A percentile compares a stretch with the other conserved stretches of the same genome.
Conservation (phyloP, 2,329 filamentous ascomycete species). For the Arthrobotrys conoides region DNA sequence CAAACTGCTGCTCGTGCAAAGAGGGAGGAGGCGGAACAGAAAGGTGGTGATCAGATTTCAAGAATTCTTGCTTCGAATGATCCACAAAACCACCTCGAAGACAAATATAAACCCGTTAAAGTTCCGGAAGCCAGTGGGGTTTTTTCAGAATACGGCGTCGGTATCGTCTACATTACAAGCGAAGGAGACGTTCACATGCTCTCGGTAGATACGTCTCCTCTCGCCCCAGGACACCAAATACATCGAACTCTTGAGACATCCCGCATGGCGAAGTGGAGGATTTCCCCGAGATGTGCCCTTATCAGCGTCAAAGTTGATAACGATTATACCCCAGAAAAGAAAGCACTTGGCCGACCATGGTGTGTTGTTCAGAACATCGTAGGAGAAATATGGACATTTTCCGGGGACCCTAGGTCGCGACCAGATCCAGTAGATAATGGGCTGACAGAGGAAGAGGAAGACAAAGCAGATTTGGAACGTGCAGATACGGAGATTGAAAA, state of each 20-base stretch:
- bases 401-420: slow-evolving; percentile 48
- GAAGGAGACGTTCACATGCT: slow-evolving; percentile 55
- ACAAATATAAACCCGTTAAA: slow-evolving; percentile 32
- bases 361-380: slow-evolving; percentile 57
- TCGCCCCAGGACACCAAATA: slow-evolving; percentile 38
- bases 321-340: slow-evolving; percentile 53
- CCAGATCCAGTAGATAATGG: slow-evolving; percentile 36
- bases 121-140: slow-evolving; percentile 50
- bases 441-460: slow-evolving; percentile 53
- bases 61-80: slow-evolving; percentile 16
- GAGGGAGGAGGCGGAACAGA: slow-evolving; percentile 15
- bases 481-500: slow-evolving; percentile 54
- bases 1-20: not conserved
- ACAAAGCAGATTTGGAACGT: slow-evolving; percentile 38
- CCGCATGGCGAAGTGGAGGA: slow-evolving; percentile 53
- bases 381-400: slow-evolving; percentile 59
- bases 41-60: not conserved
- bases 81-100: not conserved
- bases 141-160: slow-evolving; percentile 48
- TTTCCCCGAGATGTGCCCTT: slow-evolving; percentile 53
- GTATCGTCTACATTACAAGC: slow-evolving; percentile 51
- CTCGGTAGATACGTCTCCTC: slow-evolving; percentile 44
- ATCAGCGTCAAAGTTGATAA: slow-evolving; percentile 51
- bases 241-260: slow-evolving; percentile 53
- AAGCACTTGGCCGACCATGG: slow-evolving; percentile 47